Base-by-base conservation (phyloP, 2,329 filamentous ascomycete genomes). In the Orbilia brochopaga region DNA sequence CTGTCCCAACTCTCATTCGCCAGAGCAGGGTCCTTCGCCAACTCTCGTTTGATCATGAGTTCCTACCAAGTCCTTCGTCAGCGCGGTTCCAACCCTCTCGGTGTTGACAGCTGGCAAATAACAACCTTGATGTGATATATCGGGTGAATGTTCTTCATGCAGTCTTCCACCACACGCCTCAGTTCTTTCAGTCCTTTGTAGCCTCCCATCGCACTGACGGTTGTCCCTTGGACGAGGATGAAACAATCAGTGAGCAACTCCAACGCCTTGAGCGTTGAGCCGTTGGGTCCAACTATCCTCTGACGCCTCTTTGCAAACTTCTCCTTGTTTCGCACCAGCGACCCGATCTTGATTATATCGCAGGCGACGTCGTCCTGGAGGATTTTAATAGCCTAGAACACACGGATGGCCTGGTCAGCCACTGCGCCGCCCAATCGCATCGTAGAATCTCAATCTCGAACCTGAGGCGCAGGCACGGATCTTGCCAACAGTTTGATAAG, bases 331-430 rank as follows among this genome's bases (percentile, higher is more conserved):
- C 90, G 85, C 27, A 97, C 91, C 53, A 97, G 84, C 78, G 87
- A 93, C 73, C 92, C 85, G 76, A 97, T 95, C 83, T 97, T 97
- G 83, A 99, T 93, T 67, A 99, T 89, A 80, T 99, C 94, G 83
- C 90, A 92, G 10, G 92, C 92, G 53, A 93, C 85, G 24, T 89
- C 91, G 79, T 99, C 94, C 52, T 97, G 90, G 67, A 99, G 85
- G 57, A 99, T 96, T 80, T 95, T 96, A 76, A 99, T 81, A 1
- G 94, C 94, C 79, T 72, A 15, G 24, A 27, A 48, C 13, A 37
- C 5, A 7, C 40, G 15, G 27, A 8, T 21, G 19, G n/a, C 21
- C 15, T 10, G 17, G n/a, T 48, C 5, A 10, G 19, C 44, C 44
- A 21, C 19, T 21, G 40, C 15, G 40, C 17, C 40, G 40, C 40